Conservation (phyloP, 2,329 filamentous ascomycete species). For the Elsinoe fawcettii region DNA sequence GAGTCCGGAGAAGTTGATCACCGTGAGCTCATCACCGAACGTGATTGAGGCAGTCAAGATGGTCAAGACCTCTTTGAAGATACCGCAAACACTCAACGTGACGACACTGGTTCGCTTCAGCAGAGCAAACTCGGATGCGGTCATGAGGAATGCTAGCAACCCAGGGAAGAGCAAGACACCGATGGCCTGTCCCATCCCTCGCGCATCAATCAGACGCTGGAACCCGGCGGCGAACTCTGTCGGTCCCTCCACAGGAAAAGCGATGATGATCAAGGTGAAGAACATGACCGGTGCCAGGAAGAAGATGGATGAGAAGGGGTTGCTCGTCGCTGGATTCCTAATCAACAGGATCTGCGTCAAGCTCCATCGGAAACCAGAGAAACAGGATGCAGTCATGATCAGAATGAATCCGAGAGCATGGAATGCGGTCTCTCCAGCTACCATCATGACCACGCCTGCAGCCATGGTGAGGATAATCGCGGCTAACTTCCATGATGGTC, state of each 20-base stretch:
- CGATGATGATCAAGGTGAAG: constrained; percentile 66
- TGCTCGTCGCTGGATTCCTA: constrained; percentile 87
- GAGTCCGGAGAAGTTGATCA: constrained; percentile 79
- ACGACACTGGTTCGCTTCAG: constrained; percentile 93
- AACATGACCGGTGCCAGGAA: constrained; percentile 99
- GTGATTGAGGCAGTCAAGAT: constrained; percentile 81
- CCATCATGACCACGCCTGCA: constrained; percentile 92
- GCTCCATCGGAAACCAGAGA: constrained; percentile 96
- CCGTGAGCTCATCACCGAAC: constrained; percentile 80
- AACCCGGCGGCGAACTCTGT: constrained; percentile 59
- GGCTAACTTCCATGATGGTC: constrained; percentile 76
- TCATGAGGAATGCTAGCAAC: constrained; percentile 90
- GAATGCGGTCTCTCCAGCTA: constrained; percentile 88
- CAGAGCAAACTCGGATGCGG: constrained; percentile 87
- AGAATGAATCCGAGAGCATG: constrained; percentile 78
- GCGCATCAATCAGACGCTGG: constrained; percentile 53
- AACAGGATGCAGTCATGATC: constrained; percentile 88
- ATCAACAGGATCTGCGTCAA: constrained; percentile 94
- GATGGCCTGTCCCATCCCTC: constrained; percentile 59
- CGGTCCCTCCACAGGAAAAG: constrained; percentile 79
- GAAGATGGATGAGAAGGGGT: constrained; percentile 95
- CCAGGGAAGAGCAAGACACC: constrained; percentile 82
- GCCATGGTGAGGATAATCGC: constrained; percentile 90
- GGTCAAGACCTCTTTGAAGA: constrained; percentile 98
- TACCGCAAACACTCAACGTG: constrained; percentile 90